phyloP scores from a whole-genome alignment of 768 basidiomycete species.

The Omphalotus guepiniiformis region DNA sequence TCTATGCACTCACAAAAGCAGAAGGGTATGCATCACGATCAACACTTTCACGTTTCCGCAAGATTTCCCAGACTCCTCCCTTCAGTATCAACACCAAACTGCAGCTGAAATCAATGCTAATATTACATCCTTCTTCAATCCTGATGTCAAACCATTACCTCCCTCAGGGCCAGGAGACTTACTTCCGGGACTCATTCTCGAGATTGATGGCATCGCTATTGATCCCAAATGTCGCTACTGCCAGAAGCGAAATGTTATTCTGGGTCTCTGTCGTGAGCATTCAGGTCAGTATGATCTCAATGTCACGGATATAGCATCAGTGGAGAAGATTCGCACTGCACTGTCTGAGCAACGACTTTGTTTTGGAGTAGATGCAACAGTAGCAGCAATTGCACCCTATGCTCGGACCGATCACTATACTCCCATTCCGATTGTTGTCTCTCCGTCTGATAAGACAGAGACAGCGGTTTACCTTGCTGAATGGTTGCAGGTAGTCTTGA shows the following conservation, averaged over 20 bases:
- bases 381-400: constrained; percentile 21
- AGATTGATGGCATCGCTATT: constrained; percentile 5
- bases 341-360: background rate
- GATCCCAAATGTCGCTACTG: background rate
- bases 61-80: background rate
- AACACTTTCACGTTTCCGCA: constrained; percentile 1
- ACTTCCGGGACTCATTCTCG: background rate
- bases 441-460: background rate
- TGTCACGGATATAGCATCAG: background rate
- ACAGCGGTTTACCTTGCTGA: background rate
- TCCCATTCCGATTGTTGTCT: constrained; percentile 1
- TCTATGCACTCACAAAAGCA: background rate
- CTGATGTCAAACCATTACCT: background rate
- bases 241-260: background rate
- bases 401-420: constrained; percentile 19
- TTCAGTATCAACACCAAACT: background rate
- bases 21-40: background rate
- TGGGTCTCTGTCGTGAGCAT: constrained; percentile 4
- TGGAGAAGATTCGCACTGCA: background rate
- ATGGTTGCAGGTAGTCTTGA: background rate
- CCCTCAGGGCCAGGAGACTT: background rate
- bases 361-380: constrained; percentile 24
- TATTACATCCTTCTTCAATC: constrained; percentile 2
- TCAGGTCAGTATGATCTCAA: background rate
- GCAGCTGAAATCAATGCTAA: background rate